These are phyloP conservation scores for Eucalyptus urophylla DNA, from an alignment of 345 rosid species.

Conservation along the genomic window DNA sequence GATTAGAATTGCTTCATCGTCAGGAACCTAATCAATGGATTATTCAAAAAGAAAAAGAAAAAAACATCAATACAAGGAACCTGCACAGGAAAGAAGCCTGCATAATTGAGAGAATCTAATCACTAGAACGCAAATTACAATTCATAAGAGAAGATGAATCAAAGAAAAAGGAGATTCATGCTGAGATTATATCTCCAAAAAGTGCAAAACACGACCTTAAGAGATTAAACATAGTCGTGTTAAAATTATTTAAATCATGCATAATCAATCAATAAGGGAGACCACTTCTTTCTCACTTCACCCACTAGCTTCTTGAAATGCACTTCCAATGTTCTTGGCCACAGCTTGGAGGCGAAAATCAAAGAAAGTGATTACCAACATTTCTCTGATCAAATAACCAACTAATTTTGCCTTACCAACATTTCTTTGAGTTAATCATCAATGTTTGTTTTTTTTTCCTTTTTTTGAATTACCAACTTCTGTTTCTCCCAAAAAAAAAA, in stretches of 20 bases:
- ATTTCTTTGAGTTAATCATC: neutral
- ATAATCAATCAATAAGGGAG: no score
- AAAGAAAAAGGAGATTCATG: neutral
- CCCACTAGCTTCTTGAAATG: neutral
- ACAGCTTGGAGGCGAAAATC: neutral
- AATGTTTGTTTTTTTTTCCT: neutral
- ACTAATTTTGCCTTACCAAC: no score
- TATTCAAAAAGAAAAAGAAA: no score
- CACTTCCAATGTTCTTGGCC: neutral
- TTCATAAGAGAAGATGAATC: neutral
- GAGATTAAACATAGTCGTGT: no score
- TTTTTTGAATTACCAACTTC: neutral
- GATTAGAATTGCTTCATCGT: neutral
- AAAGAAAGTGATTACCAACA: neutral
- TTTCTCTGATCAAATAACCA: no score
- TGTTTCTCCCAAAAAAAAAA: neutral
- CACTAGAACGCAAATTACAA: neutral
- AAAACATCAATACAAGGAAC: neutral
- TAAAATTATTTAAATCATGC: no score
- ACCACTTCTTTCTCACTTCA: neutral
- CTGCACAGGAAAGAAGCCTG: neutral
- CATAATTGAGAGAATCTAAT: neutral
- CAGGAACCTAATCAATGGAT: neutral
- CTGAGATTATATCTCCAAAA: neutral
- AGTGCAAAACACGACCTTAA: neutral